Evolutionary conservation across 805 yeast genomes (phyloP), one percentile per base, ranked within the genome.

Genomic region (Torulaspora maleeae): DNA sequence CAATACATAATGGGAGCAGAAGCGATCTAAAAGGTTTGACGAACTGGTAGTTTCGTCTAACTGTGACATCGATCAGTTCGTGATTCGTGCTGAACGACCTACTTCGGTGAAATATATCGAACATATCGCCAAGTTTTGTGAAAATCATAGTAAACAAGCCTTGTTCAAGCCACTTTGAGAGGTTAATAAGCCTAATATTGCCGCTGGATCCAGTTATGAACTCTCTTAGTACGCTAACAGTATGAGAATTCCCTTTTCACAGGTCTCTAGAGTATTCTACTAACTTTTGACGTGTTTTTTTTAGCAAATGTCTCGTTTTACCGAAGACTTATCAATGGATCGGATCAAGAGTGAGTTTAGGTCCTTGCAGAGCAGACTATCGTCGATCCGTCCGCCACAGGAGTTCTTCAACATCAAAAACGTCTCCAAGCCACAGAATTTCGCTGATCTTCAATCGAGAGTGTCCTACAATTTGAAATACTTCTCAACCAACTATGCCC

Each of bases 391-490:
- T 61, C 87, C 97, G 29, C 90, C 95, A 34, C 93, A 84, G 67
- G 99, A 93, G 65, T 93, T 93, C 64, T 87, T 93, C 61, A 97
- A 93, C 64, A 69, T 86, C 61, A 85, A 89, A 67, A 82, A 95
- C 64, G 67, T 93, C 50, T 85, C 95, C 29, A 89, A 88, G 65
- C 99, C 99, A 16, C 80, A 78, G 44, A 89, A 88, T 67, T 84
- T 89, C 65, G 81, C 84, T 39, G 99, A 93, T 55, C 73, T 86
- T 41, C 99, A 93, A 70, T 79, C 86, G 56, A 80, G 99, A 66
- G 87, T 91, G 34, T 70, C 83, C 36, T 93, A 79, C 75, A 93
- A 93, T 69, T 71, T 93, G 66, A 80, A 86, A 37, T 85, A 91
- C 70, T 93, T 81, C 70, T 82, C 87, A 47, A 82, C 95, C 43